Evolutionary conservation across 2,329 filamentous ascomycete species (phyloP), one percentile per base, ranked within the genome.

Genomic region (Cladosporium velox): DNA sequence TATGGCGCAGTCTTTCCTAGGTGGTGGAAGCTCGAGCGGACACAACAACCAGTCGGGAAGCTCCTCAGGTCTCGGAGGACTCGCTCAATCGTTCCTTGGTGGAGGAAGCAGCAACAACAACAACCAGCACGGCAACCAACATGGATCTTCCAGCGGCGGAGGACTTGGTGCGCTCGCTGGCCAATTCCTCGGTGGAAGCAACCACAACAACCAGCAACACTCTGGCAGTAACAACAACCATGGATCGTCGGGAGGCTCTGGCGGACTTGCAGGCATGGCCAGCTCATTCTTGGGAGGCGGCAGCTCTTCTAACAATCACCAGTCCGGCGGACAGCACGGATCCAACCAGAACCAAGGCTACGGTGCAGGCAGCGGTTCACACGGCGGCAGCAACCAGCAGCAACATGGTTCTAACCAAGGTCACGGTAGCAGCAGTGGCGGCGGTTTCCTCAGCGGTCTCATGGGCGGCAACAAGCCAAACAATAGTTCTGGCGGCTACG

Each of bases 131-230:
- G 35, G 35, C 67, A 68, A 63, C 24, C 51, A 64, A 32, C 35
- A 57, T 14, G 55, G 62, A 18, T 65, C 63, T 28, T 67, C 67
- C 12, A 47, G 41, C n/a, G 41, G 41, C n/a, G 59, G 67, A 30
- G 55, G 67, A 18, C 61, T 67, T 52, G 64, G 68, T 30, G 64
- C 67, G 4, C 66, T 64, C 21, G 52, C 61, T 12, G 60, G 60
- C 65, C 72, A 69, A 55, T 74, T 76, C 59, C 51, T 76, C 24
- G 73, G 74, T 26, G 74, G 74, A 34, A 68, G 72, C 60, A 55
- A 11, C 49, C 32, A 63, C 21, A 58, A 58, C 55, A 58, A 58
- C 38, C 57, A 59, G 35, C 76, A 76, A 64, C 72, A 65, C 3
- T 59, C 61, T 24, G 61, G 61, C 21, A 21, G n/a, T 21, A 52